Evolutionary conservation across 2,329 filamentous ascomycete species (phyloP).

Genomic region (Didymella pinodella): DNA sequence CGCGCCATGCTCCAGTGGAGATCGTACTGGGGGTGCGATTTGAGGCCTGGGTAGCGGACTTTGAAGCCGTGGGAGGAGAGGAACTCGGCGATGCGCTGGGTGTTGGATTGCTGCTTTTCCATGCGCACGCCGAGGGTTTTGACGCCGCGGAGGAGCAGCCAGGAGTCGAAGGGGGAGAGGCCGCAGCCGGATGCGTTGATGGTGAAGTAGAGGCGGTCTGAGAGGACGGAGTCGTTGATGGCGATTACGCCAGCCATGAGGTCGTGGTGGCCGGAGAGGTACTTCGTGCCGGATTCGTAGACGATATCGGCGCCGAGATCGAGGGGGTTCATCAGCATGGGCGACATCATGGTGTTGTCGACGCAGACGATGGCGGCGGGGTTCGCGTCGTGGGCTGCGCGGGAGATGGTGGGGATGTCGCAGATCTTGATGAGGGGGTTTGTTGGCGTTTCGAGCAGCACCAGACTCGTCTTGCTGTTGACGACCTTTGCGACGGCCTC

Average conservation of each 20-base stretch:
- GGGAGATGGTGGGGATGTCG: slow-evolving; percentile 83
- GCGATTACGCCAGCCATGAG: slow-evolving; percentile 98
- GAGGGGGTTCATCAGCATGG: slow-evolving; percentile 90
- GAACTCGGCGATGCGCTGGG: slow-evolving; percentile 89
- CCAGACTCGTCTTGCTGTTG: slow-evolving; percentile 87
- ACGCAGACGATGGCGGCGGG: slow-evolving; percentile 84
- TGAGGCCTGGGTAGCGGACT: slow-evolving; percentile 92
- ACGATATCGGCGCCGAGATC: slow-evolving; percentile 95
- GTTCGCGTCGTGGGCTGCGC: slow-evolving; percentile 78
- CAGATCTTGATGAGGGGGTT: slow-evolving; percentile 99
- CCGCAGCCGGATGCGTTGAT: slow-evolving; percentile 98
- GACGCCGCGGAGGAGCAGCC: slow-evolving; percentile 91
- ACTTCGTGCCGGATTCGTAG: slow-evolving; percentile 98
- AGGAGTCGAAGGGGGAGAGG: slow-evolving; percentile 92
- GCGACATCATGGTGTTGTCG: slow-evolving; percentile 99
- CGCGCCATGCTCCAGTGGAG: slow-evolving; percentile 95
- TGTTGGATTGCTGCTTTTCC: slow-evolving; percentile 97
- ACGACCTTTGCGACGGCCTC: slow-evolving; percentile 74
- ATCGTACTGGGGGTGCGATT: slow-evolving; percentile 95
- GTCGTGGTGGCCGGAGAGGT: slow-evolving; percentile 96
- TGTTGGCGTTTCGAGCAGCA: slow-evolving; percentile 93
- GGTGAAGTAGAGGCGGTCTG: slow-evolving; percentile 92
- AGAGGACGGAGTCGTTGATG: slow-evolving; percentile 80
- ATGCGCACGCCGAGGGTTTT: slow-evolving; percentile 98
- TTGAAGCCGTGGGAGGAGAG: slow-evolving; percentile 91